A percentile compares a stretch with the other conserved stretches of the same genome.
Conservation (phyloP, 1,284 basidiomycete genomes). For the Tilletia caries region DNA sequence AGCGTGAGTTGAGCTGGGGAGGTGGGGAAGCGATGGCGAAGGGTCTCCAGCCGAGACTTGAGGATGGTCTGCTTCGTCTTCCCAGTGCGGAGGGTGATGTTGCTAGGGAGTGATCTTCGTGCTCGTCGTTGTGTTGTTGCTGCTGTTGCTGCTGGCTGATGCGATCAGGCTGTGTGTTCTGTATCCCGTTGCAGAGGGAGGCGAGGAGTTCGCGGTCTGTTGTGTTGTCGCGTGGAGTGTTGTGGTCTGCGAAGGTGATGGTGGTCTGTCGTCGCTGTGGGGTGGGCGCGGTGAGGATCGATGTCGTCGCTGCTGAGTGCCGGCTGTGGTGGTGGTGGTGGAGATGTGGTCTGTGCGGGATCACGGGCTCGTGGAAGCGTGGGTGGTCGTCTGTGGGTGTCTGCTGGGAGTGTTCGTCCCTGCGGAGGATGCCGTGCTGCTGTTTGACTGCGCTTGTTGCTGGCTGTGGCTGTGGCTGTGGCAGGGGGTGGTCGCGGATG, state of each 20-base stretch:
- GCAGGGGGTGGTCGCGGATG: neutral
- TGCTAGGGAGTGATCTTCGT: neutral
- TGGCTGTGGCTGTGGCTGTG: neutral
- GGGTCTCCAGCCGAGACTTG: no score
- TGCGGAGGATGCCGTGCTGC: slow-evolving; percentile 9
- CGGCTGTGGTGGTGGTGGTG: neutral
- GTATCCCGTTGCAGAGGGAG: neutral
- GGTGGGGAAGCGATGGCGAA: no score
- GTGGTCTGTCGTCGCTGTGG: neutral
- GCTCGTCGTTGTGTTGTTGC: neutral
- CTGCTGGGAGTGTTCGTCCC: neutral
- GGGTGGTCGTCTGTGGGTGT: neutral
- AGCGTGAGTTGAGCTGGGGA: neutral
- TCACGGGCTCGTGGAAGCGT: slow-evolving; percentile 11
- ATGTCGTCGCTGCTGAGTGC: neutral
- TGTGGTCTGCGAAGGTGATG: neutral
- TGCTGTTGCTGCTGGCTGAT: no score
- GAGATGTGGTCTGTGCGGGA: neutral
- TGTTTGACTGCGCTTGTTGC: neutral
- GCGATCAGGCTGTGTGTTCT: neutral
- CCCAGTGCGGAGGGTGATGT: neutral
- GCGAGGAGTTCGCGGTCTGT: neutral
- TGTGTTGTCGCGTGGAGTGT: neutral
- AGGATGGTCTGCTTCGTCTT: neutral
- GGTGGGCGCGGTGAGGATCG: no score